phyloP scores from a whole-genome alignment of 495 filamentous ascomycete species.

The Penicillium nucicola region DNA sequence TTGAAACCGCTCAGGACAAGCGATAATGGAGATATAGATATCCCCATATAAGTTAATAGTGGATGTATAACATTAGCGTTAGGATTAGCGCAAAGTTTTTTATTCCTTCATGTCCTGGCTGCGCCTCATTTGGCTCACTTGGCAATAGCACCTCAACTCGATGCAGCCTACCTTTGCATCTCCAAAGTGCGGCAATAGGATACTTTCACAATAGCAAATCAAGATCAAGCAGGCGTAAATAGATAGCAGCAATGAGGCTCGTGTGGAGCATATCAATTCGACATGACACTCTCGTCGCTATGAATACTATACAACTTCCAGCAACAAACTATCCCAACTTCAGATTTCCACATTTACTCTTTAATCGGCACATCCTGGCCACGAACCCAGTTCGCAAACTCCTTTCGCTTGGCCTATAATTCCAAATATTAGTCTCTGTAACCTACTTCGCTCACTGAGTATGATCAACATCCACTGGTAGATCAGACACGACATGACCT shows the following conservation, averaged over 20 bases:
- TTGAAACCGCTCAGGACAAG: no score
- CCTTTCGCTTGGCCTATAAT: constrained; percentile 65
- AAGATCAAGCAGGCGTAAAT: no score
- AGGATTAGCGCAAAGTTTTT: no score
- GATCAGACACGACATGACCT: not conserved
- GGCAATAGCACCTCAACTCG: no score
- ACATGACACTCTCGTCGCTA: constrained; percentile 12
- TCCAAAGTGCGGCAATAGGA: no score
- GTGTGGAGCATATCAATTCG: constrained; percentile 3
- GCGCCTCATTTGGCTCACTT: no score
- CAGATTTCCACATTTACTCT: constrained; percentile 14
- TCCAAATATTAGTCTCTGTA: constrained; percentile 4
- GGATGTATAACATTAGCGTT: no score
- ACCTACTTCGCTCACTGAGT: not conserved
- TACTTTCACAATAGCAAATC: no score
- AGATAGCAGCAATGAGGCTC: not conserved
- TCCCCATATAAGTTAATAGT: no score
- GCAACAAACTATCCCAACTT: not conserved
- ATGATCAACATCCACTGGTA: not conserved
- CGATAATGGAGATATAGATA: no score
- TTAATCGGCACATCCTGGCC: constrained; percentile 29
- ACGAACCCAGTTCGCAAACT: constrained; percentile 74
- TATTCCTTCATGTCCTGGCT: no score
- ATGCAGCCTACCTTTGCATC: no score
- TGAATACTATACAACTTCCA: constrained; percentile 21